Percentiles rank a stretch among this genome's conserved stretches.
phyloP scores from a whole-genome alignment of 768 basidiomycete genomes.

The Mycena chlorophos region DNA sequence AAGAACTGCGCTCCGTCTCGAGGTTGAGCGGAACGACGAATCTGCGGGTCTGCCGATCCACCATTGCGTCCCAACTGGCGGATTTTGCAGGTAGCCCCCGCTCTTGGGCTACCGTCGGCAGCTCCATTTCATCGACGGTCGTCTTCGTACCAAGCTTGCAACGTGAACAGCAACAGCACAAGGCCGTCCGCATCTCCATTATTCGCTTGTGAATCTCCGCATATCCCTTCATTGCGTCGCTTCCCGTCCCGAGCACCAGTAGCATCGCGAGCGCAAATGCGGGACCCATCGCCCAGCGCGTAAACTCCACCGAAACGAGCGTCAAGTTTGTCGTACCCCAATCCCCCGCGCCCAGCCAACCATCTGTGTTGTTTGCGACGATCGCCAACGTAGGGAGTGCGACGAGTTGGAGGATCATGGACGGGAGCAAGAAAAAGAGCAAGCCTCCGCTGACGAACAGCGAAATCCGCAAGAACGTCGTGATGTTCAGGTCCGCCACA shows the following conservation, averaged over 20 bases:
- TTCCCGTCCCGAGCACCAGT: not conserved
- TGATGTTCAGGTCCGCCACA: not conserved
- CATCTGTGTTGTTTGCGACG: not conserved
- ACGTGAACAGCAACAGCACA: no score
- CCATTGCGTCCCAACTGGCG: no score
- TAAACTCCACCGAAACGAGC: not conserved
- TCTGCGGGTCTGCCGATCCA: no score
- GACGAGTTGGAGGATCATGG: not conserved
- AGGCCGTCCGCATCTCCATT: no score
- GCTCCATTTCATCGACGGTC: no score
- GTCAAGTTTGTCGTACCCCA: not conserved
- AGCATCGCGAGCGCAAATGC: not conserved
- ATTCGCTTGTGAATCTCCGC: no score
- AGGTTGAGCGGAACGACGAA: no score
- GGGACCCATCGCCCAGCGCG: not conserved
- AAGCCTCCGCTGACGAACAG: not conserved
- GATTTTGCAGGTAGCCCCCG: no score
- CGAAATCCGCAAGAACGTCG: not conserved
- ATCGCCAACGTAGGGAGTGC: not conserved
- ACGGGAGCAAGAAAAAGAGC: not conserved
- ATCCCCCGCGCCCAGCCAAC: not conserved
- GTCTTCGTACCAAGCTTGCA: no score
- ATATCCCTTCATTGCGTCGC: not conserved
- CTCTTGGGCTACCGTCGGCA: no score
- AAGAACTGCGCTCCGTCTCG: no score